phyloP scores from a whole-genome alignment of 2,329 filamentous ascomycete species.

The Phyllosticta capitalensis region DNA sequence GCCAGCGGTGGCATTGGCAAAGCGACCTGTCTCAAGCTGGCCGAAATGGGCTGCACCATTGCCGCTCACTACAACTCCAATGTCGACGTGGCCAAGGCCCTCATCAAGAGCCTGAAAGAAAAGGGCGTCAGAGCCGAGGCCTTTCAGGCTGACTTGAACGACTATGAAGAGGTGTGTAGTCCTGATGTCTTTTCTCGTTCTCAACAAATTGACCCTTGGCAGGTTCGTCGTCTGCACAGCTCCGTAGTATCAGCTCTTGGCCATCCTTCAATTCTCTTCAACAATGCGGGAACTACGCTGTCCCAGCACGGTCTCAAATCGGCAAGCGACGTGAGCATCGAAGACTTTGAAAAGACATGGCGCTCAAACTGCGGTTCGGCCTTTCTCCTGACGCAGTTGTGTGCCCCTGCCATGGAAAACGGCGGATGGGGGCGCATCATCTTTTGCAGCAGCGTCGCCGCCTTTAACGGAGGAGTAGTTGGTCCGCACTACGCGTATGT shows the following conservation, averaged over 20 bases:
- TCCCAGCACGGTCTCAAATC: constrained; percentile 18
- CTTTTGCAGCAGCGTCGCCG: constrained; percentile 31
- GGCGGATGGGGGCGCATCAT: constrained; percentile 29
- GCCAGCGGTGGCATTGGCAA: constrained; percentile 37
- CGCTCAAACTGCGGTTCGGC: constrained; percentile 28
- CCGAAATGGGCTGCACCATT: constrained; percentile 32
- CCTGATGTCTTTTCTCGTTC: neutral
- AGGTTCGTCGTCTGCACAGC: constrained; percentile 25
- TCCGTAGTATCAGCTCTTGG: constrained; percentile 25
- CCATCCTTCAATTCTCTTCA: constrained; percentile 32
- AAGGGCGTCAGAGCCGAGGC: constrained; percentile 22
- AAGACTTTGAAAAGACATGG: constrained; percentile 30
- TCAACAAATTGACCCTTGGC: neutral
- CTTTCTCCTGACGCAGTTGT: constrained; percentile 31
- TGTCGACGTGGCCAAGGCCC: constrained; percentile 18
- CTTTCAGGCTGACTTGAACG: constrained; percentile 29
- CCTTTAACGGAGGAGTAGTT: constrained; percentile 31
- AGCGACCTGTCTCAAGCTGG: constrained; percentile 32
- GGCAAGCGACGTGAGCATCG: constrained; percentile 25
- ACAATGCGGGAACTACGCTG: constrained; percentile 27
- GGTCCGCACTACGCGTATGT: constrained; percentile 32
- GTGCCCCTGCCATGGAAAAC: constrained; percentile 28
- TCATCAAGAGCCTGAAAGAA: constrained; percentile 22
- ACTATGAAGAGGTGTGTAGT: constrained; percentile 26
- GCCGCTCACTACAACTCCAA: constrained; percentile 36